These are phyloP conservation scores for Stemphylium lycopersici DNA, from an alignment of 2,329 filamentous ascomycete species.

Conservation along the genomic window DNA sequence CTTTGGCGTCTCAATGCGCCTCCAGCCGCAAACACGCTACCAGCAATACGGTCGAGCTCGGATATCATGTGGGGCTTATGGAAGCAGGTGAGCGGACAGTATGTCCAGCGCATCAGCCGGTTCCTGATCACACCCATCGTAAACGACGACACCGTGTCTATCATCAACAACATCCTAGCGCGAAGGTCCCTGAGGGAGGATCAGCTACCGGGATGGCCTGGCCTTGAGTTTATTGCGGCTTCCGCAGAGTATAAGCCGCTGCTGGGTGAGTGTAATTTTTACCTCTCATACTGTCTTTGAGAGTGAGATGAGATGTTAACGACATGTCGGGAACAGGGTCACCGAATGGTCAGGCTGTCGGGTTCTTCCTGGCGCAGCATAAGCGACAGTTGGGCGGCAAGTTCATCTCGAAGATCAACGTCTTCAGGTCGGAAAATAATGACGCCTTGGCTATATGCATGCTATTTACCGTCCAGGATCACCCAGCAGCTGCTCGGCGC, in stretches of 20 bases:
- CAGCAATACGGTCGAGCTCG: slow-evolving; percentile 17
- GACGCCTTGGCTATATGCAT: slow-evolving; percentile 1
- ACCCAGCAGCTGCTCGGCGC: background rate
- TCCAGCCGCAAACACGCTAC: slow-evolving; percentile 15
- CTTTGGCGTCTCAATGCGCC: slow-evolving; percentile 1
- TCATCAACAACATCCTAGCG: background rate
- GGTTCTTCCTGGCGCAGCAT: slow-evolving; percentile 22
- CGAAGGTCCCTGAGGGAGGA: background rate
- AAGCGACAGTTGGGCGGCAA: slow-evolving; percentile 14
- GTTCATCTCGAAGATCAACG: slow-evolving; percentile 15
- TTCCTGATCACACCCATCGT: background rate
- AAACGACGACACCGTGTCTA: background rate
- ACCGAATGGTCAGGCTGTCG: slow-evolving; percentile 12
- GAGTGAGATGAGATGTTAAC: background rate
- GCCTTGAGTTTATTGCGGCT: background rate
- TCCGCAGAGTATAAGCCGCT: background rate
- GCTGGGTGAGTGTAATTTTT: background rate
- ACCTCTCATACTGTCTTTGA: too few relatives aligned
- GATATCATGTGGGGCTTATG: slow-evolving; percentile 31
- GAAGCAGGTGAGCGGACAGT: background rate
- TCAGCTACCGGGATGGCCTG: background rate
- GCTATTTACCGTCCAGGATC: slow-evolving; percentile 17
- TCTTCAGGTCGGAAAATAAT: slow-evolving; percentile 15
- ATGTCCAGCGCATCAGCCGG: background rate
- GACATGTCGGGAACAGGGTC: slow-evolving; percentile 3